Conservation (phyloP, 208 protist species). For the Leptomonas pyrrhocoris region DNA sequence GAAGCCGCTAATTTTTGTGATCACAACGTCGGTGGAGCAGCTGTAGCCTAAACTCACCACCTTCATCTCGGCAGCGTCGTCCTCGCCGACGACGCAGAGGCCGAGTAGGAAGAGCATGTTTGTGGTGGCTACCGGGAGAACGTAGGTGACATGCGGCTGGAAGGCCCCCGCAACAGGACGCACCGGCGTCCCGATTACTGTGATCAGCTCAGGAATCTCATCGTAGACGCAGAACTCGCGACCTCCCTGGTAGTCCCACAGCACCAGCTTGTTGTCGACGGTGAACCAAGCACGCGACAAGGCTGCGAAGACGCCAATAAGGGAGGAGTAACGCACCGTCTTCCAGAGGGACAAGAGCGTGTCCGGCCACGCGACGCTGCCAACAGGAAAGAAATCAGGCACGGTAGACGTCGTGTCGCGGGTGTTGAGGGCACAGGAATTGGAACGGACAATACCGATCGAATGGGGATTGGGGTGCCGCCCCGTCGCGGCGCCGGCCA, state of each 20-base stretch:
- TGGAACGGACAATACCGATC: conserved; percentile 62
- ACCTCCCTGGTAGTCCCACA: conserved; percentile 84
- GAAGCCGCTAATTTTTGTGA: conserved; percentile 64
- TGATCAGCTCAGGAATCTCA: conserved; percentile 85
- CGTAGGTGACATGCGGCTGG: conserved; percentile 77
- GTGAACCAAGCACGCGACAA: conserved; percentile 87
- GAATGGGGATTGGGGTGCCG: conserved; percentile 50
- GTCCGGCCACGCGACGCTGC: conserved; percentile 73
- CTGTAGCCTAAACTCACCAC: conserved; percentile 81
- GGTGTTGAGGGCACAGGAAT: conserved; percentile 63
- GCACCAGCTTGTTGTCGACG: conserved; percentile 81
- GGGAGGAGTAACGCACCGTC: conserved; percentile 67
- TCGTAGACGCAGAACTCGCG: conserved; percentile 83
- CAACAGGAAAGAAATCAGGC: conserved; percentile 80
- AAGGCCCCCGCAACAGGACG: conserved; percentile 64
- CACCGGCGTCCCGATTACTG: conserved; percentile 72
- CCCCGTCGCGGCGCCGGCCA: conserved; percentile 39
- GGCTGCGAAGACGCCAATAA: conserved; percentile 75
- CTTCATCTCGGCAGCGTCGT: conserved; percentile 52
- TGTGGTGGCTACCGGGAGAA: conserved; percentile 80
- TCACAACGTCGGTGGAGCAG: conserved; percentile 49
- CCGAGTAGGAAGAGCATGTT: conserved; percentile 79
- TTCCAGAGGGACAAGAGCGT: conserved; percentile 69
- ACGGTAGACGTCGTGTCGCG: conserved; percentile 78
- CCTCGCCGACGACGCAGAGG: conserved; percentile 68